Evolutionary conservation across 257 asterid species (phyloP).

Genomic region (Petrea volubilis): DNA sequence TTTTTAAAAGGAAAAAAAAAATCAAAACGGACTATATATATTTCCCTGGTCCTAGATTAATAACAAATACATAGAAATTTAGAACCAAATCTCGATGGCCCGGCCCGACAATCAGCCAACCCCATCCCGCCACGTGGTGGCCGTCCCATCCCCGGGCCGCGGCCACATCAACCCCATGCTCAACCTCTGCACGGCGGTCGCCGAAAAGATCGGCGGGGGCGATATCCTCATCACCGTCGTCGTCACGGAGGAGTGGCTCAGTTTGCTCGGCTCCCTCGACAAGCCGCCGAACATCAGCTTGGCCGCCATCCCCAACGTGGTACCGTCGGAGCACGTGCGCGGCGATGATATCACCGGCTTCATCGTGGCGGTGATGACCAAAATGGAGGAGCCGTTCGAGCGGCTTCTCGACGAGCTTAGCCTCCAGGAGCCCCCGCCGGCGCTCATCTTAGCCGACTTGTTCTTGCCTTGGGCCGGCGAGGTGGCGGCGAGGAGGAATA

Average conservation of each 20-base stretch:
- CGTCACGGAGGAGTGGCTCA: slow-evolving; percentile 40
- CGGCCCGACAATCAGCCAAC: not conserved
- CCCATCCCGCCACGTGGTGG: slow-evolving; percentile 29
- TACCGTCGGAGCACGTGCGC: slow-evolving; percentile 60
- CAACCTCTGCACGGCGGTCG: slow-evolving; percentile 37
- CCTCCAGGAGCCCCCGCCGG: slow-evolving; percentile 20
- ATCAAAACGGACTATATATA: too few relatives aligned
- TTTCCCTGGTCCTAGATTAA: too few relatives aligned
- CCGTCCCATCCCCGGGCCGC: slow-evolving; percentile 41
- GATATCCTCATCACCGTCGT: slow-evolving; percentile 32
- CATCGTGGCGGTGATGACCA: slow-evolving; percentile 27
- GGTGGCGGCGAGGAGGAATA: slow-evolving; percentile 39
- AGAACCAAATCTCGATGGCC: not conserved
- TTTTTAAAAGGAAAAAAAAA: too few relatives aligned
- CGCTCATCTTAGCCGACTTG: slow-evolving; percentile 40
- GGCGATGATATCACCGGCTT: slow-evolving; percentile 40
- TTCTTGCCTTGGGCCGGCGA: slow-evolving; percentile 36
- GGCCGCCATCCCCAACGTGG: slow-evolving; percentile 43
- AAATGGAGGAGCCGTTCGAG: slow-evolving; percentile 56
- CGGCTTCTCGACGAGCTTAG: slow-evolving; percentile 35
- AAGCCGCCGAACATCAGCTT: slow-evolving; percentile 29
- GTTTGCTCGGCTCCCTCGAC: slow-evolving; percentile 23
- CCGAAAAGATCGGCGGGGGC: slow-evolving; percentile 11
- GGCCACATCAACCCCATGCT: slow-evolving; percentile 45
- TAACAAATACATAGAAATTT: too few relatives aligned